Conservation (phyloP, 176 grass and related monocot genomes). For the Poa pratensis region DNA sequence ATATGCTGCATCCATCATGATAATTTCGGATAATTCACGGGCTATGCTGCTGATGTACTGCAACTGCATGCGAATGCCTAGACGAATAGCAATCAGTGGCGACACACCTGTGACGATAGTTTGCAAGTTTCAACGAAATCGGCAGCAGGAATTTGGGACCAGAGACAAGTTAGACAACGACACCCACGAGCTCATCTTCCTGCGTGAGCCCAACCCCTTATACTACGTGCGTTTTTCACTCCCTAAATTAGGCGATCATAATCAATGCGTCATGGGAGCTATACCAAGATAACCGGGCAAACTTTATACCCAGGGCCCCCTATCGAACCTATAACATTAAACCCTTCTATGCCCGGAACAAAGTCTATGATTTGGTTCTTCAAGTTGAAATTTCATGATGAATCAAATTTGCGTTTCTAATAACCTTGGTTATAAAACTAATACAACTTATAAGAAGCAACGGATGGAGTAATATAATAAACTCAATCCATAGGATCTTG, state of each 20-base stretch:
- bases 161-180: conserved; percentile 2
- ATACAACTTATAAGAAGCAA: too few species aligned
- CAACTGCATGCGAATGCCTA: background rate
- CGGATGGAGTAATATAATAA: too few species aligned
- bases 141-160: background rate
- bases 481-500: too few species aligned
- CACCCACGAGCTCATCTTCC: background rate
- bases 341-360: too few species aligned
- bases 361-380: too few species aligned
- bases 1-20: too few species aligned
- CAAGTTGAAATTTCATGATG: too few species aligned
- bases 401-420: too few species aligned
- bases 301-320: background rate
- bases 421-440: too few species aligned
- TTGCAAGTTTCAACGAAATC: background rate
- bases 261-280: background rate
- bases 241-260: background rate
- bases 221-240: background rate
- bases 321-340: too few species aligned
- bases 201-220: background rate
- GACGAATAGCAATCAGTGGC: background rate
- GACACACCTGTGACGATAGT: background rate
- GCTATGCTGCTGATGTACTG: background rate
- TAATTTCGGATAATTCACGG: too few species aligned
- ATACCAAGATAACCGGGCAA: background rate